Evolutionary conservation across 2,329 filamentous ascomycete species (phyloP).

Genomic region (Aspergillus pseudoviridinutans): DNA sequence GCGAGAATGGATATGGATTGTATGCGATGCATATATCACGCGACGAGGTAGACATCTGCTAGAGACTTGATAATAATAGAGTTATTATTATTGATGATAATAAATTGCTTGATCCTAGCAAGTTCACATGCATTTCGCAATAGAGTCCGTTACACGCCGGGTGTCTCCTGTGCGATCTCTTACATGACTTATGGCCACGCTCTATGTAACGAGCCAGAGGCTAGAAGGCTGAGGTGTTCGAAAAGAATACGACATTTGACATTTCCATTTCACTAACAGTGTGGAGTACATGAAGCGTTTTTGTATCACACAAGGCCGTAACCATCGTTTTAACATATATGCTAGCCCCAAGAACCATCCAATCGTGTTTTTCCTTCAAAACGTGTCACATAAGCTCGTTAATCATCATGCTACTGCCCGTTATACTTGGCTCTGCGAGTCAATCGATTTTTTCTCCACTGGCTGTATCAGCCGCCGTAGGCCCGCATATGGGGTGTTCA

Average conservation of each 20-base stretch:
- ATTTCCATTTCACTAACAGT: not conserved
- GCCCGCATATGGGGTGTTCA: conserved; percentile 65
- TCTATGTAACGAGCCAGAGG: not conserved
- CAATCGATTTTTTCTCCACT: conserved; percentile 57
- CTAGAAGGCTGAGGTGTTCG: not conserved
- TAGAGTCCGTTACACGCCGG: not conserved
- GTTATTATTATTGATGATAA: not conserved
- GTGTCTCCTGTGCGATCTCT: not conserved
- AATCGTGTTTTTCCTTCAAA: not conserved
- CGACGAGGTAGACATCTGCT: not conserved
- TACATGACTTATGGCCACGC: no score
- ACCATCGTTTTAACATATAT: not conserved
- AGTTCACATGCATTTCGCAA: not conserved
- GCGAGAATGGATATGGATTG: no score
- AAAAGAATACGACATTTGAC: not conserved
- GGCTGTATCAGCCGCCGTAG: conserved; percentile 50
- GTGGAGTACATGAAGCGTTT: not conserved
- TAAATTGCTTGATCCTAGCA: not conserved
- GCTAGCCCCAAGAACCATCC: not conserved
- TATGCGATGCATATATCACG: not conserved
- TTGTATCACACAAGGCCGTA: not conserved
- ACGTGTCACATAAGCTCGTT: not conserved
- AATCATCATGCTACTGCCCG: conserved; percentile 1
- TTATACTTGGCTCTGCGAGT: conserved; percentile 2
- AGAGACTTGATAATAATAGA: not conserved